phyloP scores from a whole-genome alignment of 2,329 filamentous ascomycete species.

The Xylogone sp. region DNA sequence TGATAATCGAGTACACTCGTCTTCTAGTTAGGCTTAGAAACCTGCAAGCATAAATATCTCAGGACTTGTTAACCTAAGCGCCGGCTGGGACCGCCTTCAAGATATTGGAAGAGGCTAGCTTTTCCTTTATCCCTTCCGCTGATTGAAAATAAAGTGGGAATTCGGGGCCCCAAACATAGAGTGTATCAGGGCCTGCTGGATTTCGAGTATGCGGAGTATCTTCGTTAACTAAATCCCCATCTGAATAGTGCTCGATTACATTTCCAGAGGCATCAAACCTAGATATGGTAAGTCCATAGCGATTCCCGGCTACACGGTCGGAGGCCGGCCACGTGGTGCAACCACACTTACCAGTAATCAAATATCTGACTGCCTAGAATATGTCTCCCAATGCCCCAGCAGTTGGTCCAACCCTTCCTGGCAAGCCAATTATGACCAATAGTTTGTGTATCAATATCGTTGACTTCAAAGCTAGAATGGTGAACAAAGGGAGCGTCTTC shows the following conservation, averaged over 20 bases:
- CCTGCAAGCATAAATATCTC: no score
- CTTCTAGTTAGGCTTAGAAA: no score
- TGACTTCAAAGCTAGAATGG: slow-evolving; percentile 51
- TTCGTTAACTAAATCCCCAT: slow-evolving; percentile 61
- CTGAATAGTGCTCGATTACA: slow-evolving; percentile 65
- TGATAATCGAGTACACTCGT: no score
- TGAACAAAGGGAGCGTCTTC: slow-evolving; percentile 40
- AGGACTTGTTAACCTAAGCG: no score
- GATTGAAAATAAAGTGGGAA: slow-evolving; percentile 19
- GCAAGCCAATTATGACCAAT: slow-evolving; percentile 65
- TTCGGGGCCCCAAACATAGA: slow-evolving; percentile 35
- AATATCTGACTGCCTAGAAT: slow-evolving; percentile 67
- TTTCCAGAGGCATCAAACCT: slow-evolving; percentile 50
- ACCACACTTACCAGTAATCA: slow-evolving; percentile 52
- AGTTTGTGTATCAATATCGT: slow-evolving; percentile 65
- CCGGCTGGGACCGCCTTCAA: neutral
- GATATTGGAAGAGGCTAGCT: neutral
- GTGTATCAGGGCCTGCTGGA: slow-evolving; percentile 31
- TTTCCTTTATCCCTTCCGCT: neutral
- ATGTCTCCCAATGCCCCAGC: slow-evolving; percentile 68
- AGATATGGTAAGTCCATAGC: no score
- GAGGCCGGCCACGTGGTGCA: neutral
- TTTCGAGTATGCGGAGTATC: slow-evolving; percentile 40
- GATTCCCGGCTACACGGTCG: neutral
- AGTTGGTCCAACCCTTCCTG: slow-evolving; percentile 55